phyloP scores from a whole-genome alignment of 2,329 filamentous ascomycete genomes.

The Colletotrichum sp. region DNA sequence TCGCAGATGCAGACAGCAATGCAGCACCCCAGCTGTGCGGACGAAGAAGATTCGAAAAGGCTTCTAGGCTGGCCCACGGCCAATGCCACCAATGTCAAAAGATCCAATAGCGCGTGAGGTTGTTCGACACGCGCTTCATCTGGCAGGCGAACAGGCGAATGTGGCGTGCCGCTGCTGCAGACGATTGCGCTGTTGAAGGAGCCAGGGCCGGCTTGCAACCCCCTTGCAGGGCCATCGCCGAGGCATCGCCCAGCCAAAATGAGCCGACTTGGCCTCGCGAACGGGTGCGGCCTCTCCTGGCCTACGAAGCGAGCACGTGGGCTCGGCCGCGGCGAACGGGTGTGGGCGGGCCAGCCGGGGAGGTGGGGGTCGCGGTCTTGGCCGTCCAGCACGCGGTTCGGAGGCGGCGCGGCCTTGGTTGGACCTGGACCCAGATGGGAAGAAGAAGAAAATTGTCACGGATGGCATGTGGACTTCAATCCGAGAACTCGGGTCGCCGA shows the following conservation, averaged over 20 bases:
- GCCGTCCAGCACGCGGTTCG: neutral
- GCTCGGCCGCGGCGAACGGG: neutral
- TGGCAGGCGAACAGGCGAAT: neutral
- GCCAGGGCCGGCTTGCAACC: neutral
- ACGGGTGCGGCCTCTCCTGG: neutral
- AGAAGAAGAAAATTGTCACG: neutral
- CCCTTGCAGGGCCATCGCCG: neutral
- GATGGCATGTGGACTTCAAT: neutral
- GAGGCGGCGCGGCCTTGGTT: neutral
- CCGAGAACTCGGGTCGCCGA: neutral
- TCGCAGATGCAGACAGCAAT: neutral
- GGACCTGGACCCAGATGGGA: neutral
- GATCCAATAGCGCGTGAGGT: neutral
- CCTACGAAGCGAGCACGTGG: constrained; percentile 19
- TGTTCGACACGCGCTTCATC: neutral
- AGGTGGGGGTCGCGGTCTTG: neutral
- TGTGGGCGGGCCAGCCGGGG: neutral
- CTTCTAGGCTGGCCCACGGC: neutral
- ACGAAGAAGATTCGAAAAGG: neutral
- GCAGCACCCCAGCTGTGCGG: neutral
- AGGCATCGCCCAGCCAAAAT: neutral
- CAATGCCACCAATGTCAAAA: neutral
- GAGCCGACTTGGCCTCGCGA: neutral
- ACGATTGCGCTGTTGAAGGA: neutral
- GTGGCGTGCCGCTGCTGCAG: neutral